A percentile compares a stretch with the other conserved stretches of the same genome.
Evolutionary conservation across 257 asterid species (phyloP).

Genomic region (Gynochthodes officinalis): DNA sequence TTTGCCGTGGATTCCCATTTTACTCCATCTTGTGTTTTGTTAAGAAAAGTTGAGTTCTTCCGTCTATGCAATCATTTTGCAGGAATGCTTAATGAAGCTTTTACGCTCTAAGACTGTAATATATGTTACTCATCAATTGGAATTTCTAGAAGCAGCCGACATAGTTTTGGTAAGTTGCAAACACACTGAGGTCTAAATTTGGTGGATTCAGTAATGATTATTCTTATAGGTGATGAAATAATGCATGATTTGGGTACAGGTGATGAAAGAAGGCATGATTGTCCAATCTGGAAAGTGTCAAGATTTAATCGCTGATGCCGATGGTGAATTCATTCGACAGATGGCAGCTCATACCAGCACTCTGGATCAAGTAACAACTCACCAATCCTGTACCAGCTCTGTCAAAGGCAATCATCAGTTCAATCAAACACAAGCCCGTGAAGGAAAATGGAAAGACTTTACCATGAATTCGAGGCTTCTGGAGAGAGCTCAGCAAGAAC

Average conservation of each 20-base stretch:
- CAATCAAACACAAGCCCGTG: conserved; percentile 35
- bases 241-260: conserved; percentile 30
- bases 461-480: conserved; percentile 30
- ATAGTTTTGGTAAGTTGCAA: conserved; percentile 58
- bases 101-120: conserved; percentile 55
- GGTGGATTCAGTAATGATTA: neutral
- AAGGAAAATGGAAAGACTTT: conserved; percentile 35
- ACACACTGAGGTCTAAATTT: neutral
- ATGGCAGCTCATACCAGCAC: conserved; percentile 62
- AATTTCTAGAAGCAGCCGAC: conserved; percentile 68
- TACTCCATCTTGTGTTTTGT: neutral
- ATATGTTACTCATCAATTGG: conserved; percentile 83
- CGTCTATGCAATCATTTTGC: conserved; percentile 22
- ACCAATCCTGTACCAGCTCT: conserved; percentile 19
- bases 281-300: conserved; percentile 68
- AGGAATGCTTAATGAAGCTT: conserved; percentile 70
- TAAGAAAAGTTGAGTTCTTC: neutral
- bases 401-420: conserved; percentile 25
- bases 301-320: conserved; percentile 50
- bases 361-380: conserved; percentile 49
- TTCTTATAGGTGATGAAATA: neutral
- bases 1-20: neutral
- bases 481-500: conserved; percentile 38
- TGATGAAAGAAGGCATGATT: conserved; percentile 68
- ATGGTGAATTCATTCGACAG: conserved; percentile 59